These are phyloP conservation scores for Hemileccinum rubropunctum DNA, from an alignment of 768 basidiomycete species.

Conservation along the genomic window DNA sequence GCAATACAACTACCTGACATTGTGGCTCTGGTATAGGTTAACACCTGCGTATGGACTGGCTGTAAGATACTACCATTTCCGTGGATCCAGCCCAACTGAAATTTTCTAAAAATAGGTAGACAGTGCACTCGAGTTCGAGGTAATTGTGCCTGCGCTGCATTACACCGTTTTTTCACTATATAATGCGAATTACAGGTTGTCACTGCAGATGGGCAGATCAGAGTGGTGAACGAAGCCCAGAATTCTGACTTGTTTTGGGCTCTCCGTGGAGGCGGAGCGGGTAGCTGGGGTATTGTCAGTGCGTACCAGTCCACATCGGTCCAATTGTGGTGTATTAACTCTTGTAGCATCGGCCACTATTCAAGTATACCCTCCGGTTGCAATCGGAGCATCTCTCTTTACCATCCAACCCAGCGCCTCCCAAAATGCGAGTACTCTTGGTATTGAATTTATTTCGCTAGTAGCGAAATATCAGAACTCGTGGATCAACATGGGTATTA, in stretches of 20 bases:
- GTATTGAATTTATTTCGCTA: slow-evolving; percentile 17
- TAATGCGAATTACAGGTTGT: slow-evolving; percentile 28
- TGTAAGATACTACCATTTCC: slow-evolving; percentile 11
- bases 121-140: slow-evolving; percentile 43
- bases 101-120: slow-evolving; percentile 34
- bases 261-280: slow-evolving; percentile 49
- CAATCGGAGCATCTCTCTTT: slow-evolving; percentile 13
- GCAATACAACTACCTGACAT: not conserved
- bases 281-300: slow-evolving; percentile 48
- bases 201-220: slow-evolving; percentile 37
- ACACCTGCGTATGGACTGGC: slow-evolving; percentile 44
- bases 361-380: slow-evolving; percentile 6
- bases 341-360: slow-evolving; percentile 20
- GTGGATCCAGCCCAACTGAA: not conserved
- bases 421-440: slow-evolving; percentile 11
- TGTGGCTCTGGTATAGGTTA: slow-evolving; percentile 15
- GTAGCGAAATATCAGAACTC: slow-evolving; percentile 18
- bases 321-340: not conserved
- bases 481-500: slow-evolving; percentile 13
- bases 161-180: not conserved
- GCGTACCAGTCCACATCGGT: not conserved
- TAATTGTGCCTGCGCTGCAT: not conserved
- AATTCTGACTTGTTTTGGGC: slow-evolving; percentile 55
- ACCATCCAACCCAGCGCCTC: slow-evolving; percentile 7
- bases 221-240: slow-evolving; percentile 39